A percentile compares a stretch with the other conserved stretches of the same genome.
phyloP scores from a whole-genome alignment of 257 asterid species.

The Gentiana straminea region DNA sequence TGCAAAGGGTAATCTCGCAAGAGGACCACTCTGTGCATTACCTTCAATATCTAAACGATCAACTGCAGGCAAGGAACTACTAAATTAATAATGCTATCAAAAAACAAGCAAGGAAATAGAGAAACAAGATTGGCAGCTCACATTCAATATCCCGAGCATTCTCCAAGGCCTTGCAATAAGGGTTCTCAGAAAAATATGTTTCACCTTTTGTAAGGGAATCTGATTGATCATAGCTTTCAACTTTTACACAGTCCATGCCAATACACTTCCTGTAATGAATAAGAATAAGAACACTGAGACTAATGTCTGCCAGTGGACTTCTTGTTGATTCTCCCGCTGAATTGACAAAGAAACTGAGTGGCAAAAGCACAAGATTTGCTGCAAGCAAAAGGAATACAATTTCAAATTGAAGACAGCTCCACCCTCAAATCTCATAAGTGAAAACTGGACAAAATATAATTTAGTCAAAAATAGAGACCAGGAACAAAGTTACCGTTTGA shows the following conservation, averaged over 20 bases:
- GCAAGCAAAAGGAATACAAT: conserved; percentile 28
- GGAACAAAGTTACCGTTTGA: no score
- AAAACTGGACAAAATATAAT: background rate
- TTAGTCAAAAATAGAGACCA: no score
- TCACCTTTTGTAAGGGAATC: conserved; percentile 56
- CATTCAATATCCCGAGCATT: conserved; percentile 83
- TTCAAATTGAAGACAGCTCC: background rate
- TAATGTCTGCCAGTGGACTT: conserved; percentile 70
- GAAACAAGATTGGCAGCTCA: conserved; percentile 26
- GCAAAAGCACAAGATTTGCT: conserved; percentile 80
- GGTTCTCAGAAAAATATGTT: conserved; percentile 61
- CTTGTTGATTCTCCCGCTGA: conserved; percentile 68
- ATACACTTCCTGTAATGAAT: conserved; percentile 60
- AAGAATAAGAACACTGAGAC: conserved; percentile 69
- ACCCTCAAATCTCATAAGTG: background rate
- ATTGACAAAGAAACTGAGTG: conserved; percentile 66
- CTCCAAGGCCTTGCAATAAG: conserved; percentile 72
- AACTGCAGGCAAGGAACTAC: conserved; percentile 50
- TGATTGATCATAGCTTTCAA: conserved; percentile 32
- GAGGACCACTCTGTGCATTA: conserved; percentile 51
- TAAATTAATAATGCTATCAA: conserved; percentile 16
- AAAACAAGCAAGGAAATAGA: conserved; percentile 10
- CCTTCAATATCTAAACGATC: conserved; percentile 80
- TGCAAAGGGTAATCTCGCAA: conserved; percentile 79
- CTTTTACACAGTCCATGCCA: conserved; percentile 43